phyloP scores from a whole-genome alignment of 2,329 filamentous ascomycete species.

The Rutstroemia sp. region DNA sequence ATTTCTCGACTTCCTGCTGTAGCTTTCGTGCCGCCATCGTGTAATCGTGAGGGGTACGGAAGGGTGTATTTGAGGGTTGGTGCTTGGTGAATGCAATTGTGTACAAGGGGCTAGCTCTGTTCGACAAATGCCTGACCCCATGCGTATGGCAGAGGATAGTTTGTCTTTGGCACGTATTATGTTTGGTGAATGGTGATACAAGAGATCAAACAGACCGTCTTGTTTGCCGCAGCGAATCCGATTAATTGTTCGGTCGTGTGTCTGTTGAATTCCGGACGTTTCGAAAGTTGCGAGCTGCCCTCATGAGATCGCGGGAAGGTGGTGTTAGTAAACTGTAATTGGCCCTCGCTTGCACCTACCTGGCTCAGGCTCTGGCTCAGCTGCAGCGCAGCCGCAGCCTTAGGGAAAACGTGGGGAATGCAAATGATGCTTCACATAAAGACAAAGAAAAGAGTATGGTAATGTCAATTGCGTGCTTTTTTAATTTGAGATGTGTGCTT shows the following conservation, averaged over 20 bases:
- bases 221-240: not conserved
- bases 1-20: conserved; percentile 97
- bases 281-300: conserved; percentile 4
- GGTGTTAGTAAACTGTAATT: not conserved
- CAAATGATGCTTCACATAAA: not conserved
- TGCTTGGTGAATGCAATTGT: conserved; percentile 21
- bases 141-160: conserved; percentile 15
- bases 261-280: not conserved
- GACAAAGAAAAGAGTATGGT: not conserved
- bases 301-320: conserved; percentile 3
- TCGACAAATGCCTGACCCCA: conserved; percentile 22
- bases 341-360: conserved; percentile 9
- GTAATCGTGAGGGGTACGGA: conserved; percentile 23
- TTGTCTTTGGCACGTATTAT: conserved; percentile 8
- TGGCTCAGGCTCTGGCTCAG: conserved; percentile 5
- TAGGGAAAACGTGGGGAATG: conserved; percentile 12
- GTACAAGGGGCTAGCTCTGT: conserved; percentile 22
- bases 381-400: conserved; percentile 5
- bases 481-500: too few species aligned
- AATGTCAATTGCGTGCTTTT: too few species aligned
- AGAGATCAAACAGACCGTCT: conserved; percentile 6
- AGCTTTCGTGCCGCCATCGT: conserved; percentile 93
- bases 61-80: conserved; percentile 11
- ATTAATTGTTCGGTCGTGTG: not conserved
- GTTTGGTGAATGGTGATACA: conserved; percentile 13